Percentiles rank a stretch among this genome's conserved stretches.
These are phyloP conservation scores for Phytophthora europaea DNA, from an alignment of 352 stramenopile species.

Conservation along the genomic window DNA sequence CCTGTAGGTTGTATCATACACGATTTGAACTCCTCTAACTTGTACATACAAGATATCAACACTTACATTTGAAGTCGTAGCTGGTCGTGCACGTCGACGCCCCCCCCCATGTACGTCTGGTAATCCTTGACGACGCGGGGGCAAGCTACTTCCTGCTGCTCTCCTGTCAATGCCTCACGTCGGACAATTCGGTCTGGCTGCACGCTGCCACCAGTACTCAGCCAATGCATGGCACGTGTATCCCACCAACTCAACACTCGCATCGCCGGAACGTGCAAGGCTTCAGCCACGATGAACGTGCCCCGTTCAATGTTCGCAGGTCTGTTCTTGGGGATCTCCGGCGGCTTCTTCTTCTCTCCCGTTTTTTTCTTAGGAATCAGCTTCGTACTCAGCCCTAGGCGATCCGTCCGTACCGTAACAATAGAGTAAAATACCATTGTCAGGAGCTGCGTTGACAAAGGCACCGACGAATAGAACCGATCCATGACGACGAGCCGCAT, in stretches of 20 bases:
- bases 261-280: slow-evolving; percentile 2
- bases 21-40: too few relatives aligned
- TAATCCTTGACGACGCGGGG: slow-evolving; percentile 22
- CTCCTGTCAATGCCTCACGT: neutral
- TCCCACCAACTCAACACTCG: slow-evolving; percentile 11
- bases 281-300: neutral
- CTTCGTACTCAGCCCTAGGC: slow-evolving; percentile 13
- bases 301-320: slow-evolving; percentile 9
- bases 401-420: slow-evolving; percentile 14
- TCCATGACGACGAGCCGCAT: slow-evolving; percentile 25
- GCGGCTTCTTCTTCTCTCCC: slow-evolving; percentile 5
- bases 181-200: slow-evolving; percentile 9
- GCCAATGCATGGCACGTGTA: slow-evolving; percentile 7
- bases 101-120: slow-evolving; percentile 2
- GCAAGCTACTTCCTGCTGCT: slow-evolving; percentile 12
- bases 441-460: slow-evolving; percentile 22
- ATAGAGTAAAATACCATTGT: slow-evolving; percentile 23
- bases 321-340: slow-evolving; percentile 22
- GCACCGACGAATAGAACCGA: slow-evolving; percentile 18
- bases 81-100: too few relatives aligned
- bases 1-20: too few relatives aligned
- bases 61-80: too few relatives aligned
- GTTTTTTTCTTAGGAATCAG: slow-evolving; percentile 22
- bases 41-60: too few relatives aligned
- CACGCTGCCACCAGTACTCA: slow-evolving; percentile 7